Evolutionary conservation across 2,329 filamentous ascomycete species (phyloP), one percentile per base, ranked within the genome.

Genomic region (Colletotrichum navitas): DNA sequence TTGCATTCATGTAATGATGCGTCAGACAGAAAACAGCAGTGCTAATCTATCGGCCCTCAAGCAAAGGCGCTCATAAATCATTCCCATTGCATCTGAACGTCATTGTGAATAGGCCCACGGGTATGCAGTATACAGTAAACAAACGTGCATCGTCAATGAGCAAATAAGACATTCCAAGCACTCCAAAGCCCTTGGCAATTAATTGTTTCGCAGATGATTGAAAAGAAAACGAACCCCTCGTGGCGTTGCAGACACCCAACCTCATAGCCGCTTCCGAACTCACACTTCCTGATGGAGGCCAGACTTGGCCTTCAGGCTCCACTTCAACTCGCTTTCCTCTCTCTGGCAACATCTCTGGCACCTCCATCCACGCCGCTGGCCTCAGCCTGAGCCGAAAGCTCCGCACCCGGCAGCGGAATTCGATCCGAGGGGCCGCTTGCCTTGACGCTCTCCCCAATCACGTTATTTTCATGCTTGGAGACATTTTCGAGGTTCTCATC

Each of bases 331-430:
- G 77, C 66, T 75, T 82, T 89, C 72, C 88, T 83, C 76, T 87
- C 85, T 43, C 85, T 83, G 3, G 84, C 81, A 7, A 83, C 79
- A 73, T 86, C 84, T 70, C 80, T 84, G n/a, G 82, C 81, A 1
- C 82, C 80, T 1, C 78, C 79, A 64, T 88, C 86, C 45, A 85
- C 75, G 2, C 84, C 83, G 1, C 83, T 86, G 7, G 82, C 60
- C n/a, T 51, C 78, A 18, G 74, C 77, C 3, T 77, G 76, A 8
- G 74, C 75, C 14, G 75, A 76, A 52, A 77, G 77, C 64, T 88
- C 85, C 21, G 88, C 86, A 43, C 81, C 84, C 21, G 92, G 80
- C 39, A 91, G 78, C 2, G 89, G 89, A 58, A 91, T 91, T 24
- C 84, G 82, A 72, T 91, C 89, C 2, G 58, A 55, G 6, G 49